Conservation (phyloP, 2,329 filamentous ascomycete species). For the Chaetomiaceae sp. region DNA sequence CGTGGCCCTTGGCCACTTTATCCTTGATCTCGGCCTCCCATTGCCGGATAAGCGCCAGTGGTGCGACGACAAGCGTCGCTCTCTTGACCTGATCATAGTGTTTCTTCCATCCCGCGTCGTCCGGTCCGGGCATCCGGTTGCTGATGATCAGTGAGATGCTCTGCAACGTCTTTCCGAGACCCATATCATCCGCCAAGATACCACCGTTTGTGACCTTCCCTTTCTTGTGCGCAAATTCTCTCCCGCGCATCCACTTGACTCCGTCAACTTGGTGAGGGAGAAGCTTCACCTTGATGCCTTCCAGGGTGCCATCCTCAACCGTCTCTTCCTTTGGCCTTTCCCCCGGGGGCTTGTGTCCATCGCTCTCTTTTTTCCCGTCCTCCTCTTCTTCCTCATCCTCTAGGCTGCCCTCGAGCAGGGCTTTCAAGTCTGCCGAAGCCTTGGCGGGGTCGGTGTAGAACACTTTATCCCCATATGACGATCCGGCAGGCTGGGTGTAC, state of each 20-base stretch:
- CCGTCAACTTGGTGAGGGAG: conserved; percentile 93
- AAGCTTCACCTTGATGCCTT: conserved; percentile 81
- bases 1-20: conserved; percentile 66
- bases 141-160: conserved; percentile 82
- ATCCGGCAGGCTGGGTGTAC: conserved; percentile 33
- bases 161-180: conserved; percentile 92
- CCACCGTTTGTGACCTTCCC: conserved; percentile 83
- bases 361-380: conserved; percentile 58
- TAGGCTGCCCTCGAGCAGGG: conserved; percentile 74
- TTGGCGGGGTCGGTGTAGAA: conserved; percentile 67
- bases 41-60: conserved; percentile 89
- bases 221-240: conserved; percentile 83
- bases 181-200: conserved; percentile 96
- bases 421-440: conserved; percentile 73
- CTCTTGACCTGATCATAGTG: conserved; percentile 66
- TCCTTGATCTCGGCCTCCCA: conserved; percentile 93
- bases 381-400: conserved; percentile 67
- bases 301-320: conserved; percentile 52
- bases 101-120: conserved; percentile 60
- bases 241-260: conserved; percentile 90
- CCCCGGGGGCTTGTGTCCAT: conserved; percentile 54
- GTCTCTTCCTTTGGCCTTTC: conserved; percentile 33
- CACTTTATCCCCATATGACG: conserved; percentile 39
- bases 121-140: conserved; percentile 66
- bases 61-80: conserved; percentile 86